phyloP scores from a whole-genome alignment of 257 asterid genomes.

The Henckelia pumila region DNA sequence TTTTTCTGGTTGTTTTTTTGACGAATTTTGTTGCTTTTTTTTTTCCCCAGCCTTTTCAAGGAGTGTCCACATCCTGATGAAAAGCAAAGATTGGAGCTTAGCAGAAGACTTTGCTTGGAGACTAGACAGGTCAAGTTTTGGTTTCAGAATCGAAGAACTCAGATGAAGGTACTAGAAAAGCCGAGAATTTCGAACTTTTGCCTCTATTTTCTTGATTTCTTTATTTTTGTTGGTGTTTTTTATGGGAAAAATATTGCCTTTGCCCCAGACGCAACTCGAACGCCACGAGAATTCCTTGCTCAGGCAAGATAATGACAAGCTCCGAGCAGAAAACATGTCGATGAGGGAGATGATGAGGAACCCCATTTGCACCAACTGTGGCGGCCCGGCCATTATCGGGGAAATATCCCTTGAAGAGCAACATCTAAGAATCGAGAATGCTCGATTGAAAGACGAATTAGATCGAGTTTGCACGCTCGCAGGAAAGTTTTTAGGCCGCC shows the following conservation, averaged over 20 bases:
- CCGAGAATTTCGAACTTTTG: background rate
- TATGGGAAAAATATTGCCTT: background rate
- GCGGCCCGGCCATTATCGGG: conserved; percentile 54
- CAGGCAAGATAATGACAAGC: conserved; percentile 59
- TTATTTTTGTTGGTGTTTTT: background rate
- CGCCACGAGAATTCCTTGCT: conserved; percentile 57
- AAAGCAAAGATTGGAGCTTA: conserved; percentile 54
- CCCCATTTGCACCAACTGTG: conserved; percentile 59
- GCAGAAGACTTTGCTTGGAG: conserved; percentile 52
- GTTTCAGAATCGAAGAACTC: conserved; percentile 68
- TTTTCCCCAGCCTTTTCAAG: conserved; percentile 43
- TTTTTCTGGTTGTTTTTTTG: background rate
- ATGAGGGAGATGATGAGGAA: conserved; percentile 52
- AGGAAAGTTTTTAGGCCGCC: conserved; percentile 49
- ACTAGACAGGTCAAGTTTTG: conserved; percentile 65
- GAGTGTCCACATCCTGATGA: conserved; percentile 69
- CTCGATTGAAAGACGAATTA: conserved; percentile 51
- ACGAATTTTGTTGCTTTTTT: background rate
- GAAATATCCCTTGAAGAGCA: conserved; percentile 62
- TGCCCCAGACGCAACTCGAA: conserved; percentile 47
- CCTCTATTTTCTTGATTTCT: background rate
- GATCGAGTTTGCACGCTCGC: conserved; percentile 50
- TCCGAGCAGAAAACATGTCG: conserved; percentile 54
- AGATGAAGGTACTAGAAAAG: conserved; percentile 45
- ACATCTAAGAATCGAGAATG: conserved; percentile 54